A percentile compares a stretch with the other conserved stretches of the same genome.
These are phyloP conservation scores for Tulasnella sp. DNA, from an alignment of 768 basidiomycete genomes.

Conservation along the genomic window DNA sequence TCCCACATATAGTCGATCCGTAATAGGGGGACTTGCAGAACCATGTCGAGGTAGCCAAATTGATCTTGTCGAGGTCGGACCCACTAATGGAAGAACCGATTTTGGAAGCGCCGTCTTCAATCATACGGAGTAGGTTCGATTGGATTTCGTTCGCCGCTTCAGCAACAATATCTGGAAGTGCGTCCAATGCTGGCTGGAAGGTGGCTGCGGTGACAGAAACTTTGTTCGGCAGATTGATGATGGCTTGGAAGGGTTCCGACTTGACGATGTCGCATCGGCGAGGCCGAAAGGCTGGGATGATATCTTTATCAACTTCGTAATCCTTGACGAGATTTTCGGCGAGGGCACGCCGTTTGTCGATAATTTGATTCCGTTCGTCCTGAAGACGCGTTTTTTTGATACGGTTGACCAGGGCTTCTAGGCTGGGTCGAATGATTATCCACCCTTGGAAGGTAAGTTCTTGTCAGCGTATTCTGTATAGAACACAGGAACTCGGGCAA, in stretches of 20 bases:
- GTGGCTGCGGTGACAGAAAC: background rate
- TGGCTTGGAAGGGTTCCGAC: background rate
- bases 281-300: background rate
- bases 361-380: background rate
- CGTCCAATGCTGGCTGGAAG: background rate
- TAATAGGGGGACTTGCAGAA: too few relatives aligned
- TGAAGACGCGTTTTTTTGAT: background rate
- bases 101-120: background rate
- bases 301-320: background rate
- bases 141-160: background rate
- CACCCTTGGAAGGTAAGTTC: background rate
- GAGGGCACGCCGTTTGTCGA: background rate
- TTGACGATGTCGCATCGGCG: background rate
- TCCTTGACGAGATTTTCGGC: background rate
- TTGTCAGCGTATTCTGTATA: background rate
- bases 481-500: background rate
- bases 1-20: too few relatives aligned
- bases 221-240: background rate
- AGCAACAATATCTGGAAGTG: background rate
- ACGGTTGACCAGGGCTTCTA: background rate
- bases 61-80: too few relatives aligned
- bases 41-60: too few relatives aligned
- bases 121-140: background rate
- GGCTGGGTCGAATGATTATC: background rate
- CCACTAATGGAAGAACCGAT: too few relatives aligned